Evolutionary conservation across 192 early-diverging fungal species (phyloP).

Genomic region (Entophlyctis luteolus): DNA sequence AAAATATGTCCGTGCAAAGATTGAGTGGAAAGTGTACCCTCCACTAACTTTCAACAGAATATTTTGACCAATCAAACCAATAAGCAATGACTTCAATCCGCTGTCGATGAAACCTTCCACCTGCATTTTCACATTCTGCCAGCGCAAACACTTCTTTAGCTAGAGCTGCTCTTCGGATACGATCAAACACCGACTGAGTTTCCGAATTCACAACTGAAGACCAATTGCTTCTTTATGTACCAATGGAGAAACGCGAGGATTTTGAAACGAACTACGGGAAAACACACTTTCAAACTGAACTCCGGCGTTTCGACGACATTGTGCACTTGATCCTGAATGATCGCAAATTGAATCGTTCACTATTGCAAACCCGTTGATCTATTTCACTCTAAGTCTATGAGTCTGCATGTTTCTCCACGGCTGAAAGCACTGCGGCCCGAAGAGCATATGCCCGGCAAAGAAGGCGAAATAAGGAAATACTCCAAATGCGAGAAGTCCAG

Average conservation of each 20-base stretch:
- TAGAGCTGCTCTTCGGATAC: neutral
- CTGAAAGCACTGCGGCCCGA: slow-evolving; percentile 4
- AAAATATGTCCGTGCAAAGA: neutral
- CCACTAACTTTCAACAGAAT: slow-evolving; percentile 2
- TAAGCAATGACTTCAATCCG: neutral
- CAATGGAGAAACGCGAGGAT: too few relatives aligned
- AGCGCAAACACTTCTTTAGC: neutral
- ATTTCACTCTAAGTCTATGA: neutral
- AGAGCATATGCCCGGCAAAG: too few relatives aligned
- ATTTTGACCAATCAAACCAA: neutral
- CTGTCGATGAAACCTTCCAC: neutral
- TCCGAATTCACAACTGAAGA: neutral
- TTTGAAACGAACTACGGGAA: too few relatives aligned
- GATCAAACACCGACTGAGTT: neutral
- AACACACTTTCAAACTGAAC: slow-evolving; percentile 4
- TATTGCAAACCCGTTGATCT: slow-evolving; percentile 5
- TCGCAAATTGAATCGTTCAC: neutral
- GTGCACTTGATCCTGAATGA: slow-evolving; percentile 3
- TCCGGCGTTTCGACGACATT: slow-evolving; percentile 7
- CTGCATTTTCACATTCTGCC: neutral
- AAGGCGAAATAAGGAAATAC: too few relatives aligned
- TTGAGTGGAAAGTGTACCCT: slow-evolving; percentile 6
- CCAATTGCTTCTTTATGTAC: too few relatives aligned
- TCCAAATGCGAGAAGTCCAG: too few relatives aligned
- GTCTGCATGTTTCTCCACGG: neutral